Conservation (phyloP, 768 basidiomycete genomes). For the Calvatia gigantea region DNA sequence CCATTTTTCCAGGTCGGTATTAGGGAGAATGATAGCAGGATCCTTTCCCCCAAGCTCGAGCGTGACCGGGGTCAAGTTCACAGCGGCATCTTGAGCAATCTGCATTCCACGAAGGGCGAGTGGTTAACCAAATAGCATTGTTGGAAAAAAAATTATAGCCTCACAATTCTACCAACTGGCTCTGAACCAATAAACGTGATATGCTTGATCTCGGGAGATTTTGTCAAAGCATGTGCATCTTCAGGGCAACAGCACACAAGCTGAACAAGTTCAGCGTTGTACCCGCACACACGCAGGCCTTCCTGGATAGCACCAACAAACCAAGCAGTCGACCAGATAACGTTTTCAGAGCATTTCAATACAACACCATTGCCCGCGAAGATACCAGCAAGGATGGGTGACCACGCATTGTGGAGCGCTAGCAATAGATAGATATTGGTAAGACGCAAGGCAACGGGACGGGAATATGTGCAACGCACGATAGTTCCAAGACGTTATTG, state of each 20-base stretch:
- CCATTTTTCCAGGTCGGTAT: conserved; percentile 80
- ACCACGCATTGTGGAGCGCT: conserved; percentile 94
- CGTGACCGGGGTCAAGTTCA: conserved; percentile 86
- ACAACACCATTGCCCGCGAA: conserved; percentile 90
- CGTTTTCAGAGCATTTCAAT: conserved; percentile 89
- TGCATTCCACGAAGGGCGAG: conserved; percentile 27
- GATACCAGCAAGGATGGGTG: conserved; percentile 86
- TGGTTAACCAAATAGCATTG: too few species aligned
- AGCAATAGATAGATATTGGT: not conserved
- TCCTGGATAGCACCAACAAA: conserved; percentile 76
- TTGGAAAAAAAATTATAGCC: conserved; percentile 14
- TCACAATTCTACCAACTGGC: conserved; percentile 68
- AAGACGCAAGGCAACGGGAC: conserved; percentile 1
- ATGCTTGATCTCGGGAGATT: conserved; percentile 78
- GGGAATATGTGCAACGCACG: conserved; percentile 39
- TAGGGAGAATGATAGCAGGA: conserved; percentile 84
- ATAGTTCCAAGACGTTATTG: conserved; percentile 94
- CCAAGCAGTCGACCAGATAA: conserved; percentile 87
- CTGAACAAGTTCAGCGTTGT: conserved; percentile 86
- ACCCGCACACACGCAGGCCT: conserved; percentile 78
- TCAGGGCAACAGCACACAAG: conserved; percentile 88
- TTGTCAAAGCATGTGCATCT: conserved; percentile 78
- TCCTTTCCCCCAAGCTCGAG: conserved; percentile 97
- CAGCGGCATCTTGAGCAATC: conserved; percentile 82
- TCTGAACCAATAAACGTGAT: conserved; percentile 94